These are phyloP conservation scores for Rhynchospora tenuis DNA, from an alignment of 176 grass and related monocot species.

Conservation along the genomic window DNA sequence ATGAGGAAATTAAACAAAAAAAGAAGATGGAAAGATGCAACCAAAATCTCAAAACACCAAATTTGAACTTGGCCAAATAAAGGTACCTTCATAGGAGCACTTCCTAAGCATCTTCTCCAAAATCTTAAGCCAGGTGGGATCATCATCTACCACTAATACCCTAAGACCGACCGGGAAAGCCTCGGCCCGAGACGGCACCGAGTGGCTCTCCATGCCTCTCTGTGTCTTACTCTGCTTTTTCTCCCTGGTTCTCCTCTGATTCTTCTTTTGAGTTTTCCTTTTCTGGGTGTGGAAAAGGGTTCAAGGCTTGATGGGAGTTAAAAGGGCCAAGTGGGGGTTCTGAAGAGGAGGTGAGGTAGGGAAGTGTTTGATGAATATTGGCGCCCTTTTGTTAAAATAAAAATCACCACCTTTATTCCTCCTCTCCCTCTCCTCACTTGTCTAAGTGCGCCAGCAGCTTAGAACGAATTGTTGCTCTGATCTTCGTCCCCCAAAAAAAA, in stretches of 20 bases:
- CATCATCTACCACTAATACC: slow-evolving; percentile 91
- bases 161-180: slow-evolving; percentile 92
- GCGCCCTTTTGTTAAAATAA: slow-evolving; percentile 39
- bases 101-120: slow-evolving; percentile 99
- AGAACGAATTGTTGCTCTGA: not conserved
- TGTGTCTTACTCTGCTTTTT: not conserved
- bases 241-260: slow-evolving; percentile 9
- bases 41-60: slow-evolving; percentile 24
- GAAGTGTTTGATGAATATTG: slow-evolving; percentile 50
- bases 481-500: not conserved
- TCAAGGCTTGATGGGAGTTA: slow-evolving; percentile 10
- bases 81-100: slow-evolving; percentile 90
- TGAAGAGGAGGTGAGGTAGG: slow-evolving; percentile 30
- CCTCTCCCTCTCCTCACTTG: not conserved
- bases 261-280: not conserved
- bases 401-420: slow-evolving; percentile 33
- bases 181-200: slow-evolving; percentile 44
- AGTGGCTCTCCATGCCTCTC: slow-evolving; percentile 27
- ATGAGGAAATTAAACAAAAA: not conserved
- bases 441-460: not conserved
- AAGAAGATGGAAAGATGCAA: slow-evolving; percentile 6
- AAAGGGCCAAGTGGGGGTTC: slow-evolving; percentile 35
- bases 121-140: slow-evolving; percentile 98
- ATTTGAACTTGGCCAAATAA: slow-evolving; percentile 24
- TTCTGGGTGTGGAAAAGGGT: slow-evolving; percentile 3